Conservation (phyloP, 2,329 filamentous ascomycete species). For the Talaromyces amestolkiae region DNA sequence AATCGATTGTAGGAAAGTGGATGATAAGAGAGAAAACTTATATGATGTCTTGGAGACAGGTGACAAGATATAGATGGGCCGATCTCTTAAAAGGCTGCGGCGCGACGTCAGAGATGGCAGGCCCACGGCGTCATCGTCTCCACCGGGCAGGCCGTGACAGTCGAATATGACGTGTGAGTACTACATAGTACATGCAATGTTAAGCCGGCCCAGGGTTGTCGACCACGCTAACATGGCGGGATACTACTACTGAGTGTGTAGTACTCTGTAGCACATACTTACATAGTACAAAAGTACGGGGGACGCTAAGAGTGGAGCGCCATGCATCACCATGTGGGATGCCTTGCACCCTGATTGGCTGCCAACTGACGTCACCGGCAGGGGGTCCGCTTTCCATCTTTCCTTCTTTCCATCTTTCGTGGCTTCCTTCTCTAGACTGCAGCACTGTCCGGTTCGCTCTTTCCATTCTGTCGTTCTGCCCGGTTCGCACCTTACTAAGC, state of each 20-base stretch:
- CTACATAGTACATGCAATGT: no score
- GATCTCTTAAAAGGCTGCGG: background rate
- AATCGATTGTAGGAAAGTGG: background rate
- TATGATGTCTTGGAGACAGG: conserved; percentile 7
- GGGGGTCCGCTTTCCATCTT: background rate
- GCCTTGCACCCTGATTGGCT: conserved; percentile 4
- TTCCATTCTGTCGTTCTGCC: background rate
- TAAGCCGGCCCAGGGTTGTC: no score
- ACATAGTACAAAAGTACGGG: background rate
- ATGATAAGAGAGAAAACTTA: conserved; percentile 12
- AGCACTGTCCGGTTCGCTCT: background rate
- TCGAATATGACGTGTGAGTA: no score
- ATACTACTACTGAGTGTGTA: no score
- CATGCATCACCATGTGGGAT: background rate
- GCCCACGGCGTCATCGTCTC: conserved; percentile 3
- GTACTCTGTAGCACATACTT: no score
- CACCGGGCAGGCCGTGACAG: background rate
- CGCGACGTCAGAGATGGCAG: conserved; percentile 11
- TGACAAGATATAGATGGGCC: conserved; percentile 8
- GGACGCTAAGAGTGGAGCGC: background rate
- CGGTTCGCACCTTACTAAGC: background rate
- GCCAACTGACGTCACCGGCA: conserved; percentile 1
- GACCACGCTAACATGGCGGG: no score
- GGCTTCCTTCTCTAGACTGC: no score
- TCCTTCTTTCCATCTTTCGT: background rate